Percentiles rank a stretch among this genome's conserved stretches.
Conservation (phyloP, 2,329 filamentous ascomycete species). For the Leptographium lundbergii region DNA sequence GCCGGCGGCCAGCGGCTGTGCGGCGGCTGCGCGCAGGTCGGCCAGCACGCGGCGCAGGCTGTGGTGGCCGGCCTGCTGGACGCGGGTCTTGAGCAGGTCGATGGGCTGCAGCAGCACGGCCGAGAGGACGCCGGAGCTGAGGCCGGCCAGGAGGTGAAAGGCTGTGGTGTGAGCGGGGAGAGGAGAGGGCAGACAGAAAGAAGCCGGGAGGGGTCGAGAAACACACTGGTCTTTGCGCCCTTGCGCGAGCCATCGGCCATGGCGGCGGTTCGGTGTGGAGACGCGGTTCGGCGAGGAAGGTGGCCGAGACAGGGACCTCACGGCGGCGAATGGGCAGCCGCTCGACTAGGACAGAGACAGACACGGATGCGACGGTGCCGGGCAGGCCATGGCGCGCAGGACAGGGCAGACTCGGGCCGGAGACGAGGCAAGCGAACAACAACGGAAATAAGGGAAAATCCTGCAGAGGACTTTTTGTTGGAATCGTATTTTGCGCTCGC, state of each 20-base stretch:
- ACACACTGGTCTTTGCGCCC: constrained; percentile 22
- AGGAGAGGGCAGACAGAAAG: not conserved
- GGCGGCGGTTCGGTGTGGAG: constrained; percentile 7
- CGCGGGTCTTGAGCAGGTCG: constrained; percentile 89
- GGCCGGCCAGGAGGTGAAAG: constrained; percentile 80
- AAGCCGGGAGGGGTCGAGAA: not conserved
- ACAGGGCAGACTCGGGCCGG: not conserved
- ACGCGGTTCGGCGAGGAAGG: not conserved
- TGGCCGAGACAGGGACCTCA: too few species aligned
- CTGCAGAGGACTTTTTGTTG: not conserved
- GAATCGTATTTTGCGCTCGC: not conserved
- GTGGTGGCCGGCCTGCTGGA: constrained; percentile 71
- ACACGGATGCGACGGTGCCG: not conserved
- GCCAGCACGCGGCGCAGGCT: constrained; percentile 58
- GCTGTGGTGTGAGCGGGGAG: constrained; percentile 26
- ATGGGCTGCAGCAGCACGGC: constrained; percentile 87
- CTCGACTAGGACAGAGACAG: not conserved
- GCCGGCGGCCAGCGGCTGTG: not conserved
- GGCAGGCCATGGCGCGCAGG: not conserved
- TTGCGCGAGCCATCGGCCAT: constrained; percentile 23
- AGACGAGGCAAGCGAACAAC: not conserved
- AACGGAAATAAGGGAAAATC: not conserved
- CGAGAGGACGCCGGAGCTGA: constrained; percentile 75
- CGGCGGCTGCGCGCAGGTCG: constrained; percentile 42
- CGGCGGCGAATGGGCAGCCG: not conserved